Evolutionary conservation across 2,329 filamentous ascomycete species (phyloP), one percentile per base, ranked within the genome.

Genomic region (Dothistroma septosporum): DNA sequence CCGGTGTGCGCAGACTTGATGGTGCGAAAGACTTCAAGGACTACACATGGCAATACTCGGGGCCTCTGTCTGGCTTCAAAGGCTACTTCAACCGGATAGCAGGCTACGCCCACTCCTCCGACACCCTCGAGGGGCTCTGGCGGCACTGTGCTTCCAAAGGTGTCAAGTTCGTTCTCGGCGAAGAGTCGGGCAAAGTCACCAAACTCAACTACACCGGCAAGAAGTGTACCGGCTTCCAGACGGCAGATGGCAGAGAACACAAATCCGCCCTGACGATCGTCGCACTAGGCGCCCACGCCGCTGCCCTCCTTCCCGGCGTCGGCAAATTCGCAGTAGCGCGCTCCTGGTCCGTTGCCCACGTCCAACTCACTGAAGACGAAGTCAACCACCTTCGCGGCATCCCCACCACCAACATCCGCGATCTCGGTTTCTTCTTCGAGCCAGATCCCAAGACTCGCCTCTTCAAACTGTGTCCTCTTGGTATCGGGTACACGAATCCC

Each of bases 361-460:
- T 87, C 1, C 80, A 82, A 53, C 77, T 87, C 1, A 84, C 78
- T 0, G 76, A 81, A 6, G 77, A 79, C 0, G 85, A 88, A 69
- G 79, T 81, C 0, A 77, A 79, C 2, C 74, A 73, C 5, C 78
- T 88, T 0, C 78, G 80, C 1, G 82, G 82, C 2, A 83, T 87
- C 11, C 85, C 85, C 0, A 82, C 86, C 0, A 85, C 82, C 0
- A 85, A 86, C 56, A 81, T 82, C 1, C 79, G 85, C 1, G 85
- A 87, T 62, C 74, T 87, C 0, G 85, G 85, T 0, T 87, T 87
- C 76, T 84, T 86, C 73, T 87, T 87, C 60, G 85, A 87, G 70
- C 85, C 85, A 0, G 85, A 87, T 64, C 80, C 78, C 0, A 76
- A 78, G 62, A 86, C 84, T 0, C 79, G 80, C 22, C 70, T 86